Evolutionary conservation across 768 basidiomycete genomes (phyloP).

Genomic region (Hemileccinum rubropunctum): DNA sequence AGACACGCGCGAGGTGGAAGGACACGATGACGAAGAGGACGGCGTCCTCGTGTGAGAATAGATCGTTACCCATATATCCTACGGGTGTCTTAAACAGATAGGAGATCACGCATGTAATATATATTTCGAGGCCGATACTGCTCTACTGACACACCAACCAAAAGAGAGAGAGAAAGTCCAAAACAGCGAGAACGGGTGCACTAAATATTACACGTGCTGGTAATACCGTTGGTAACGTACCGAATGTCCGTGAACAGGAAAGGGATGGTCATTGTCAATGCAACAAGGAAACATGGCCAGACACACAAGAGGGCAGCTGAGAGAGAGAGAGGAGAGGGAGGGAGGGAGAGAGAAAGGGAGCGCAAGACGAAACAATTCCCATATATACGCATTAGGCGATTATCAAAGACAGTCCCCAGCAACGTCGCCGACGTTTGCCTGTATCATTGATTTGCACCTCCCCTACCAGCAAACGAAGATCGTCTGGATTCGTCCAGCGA

Average conservation of each 20-base stretch:
- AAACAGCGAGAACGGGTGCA: slow-evolving; percentile 17
- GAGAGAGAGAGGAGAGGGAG: not conserved
- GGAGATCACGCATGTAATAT: slow-evolving; percentile 14
- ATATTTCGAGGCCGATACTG: slow-evolving; percentile 18
- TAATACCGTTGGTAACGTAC: slow-evolving; percentile 25
- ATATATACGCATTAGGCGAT: slow-evolving; percentile 15
- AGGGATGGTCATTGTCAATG: slow-evolving; percentile 12
- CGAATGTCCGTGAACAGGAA: slow-evolving; percentile 12
- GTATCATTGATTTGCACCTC: slow-evolving; percentile 27
- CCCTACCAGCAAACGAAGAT: slow-evolving; percentile 27
- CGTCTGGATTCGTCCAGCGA: slow-evolving; percentile 31
- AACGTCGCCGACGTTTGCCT: not conserved
- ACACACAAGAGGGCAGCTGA: slow-evolving; percentile 1
- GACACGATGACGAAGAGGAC: slow-evolving; percentile 28
- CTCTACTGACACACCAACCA: slow-evolving; percentile 17
- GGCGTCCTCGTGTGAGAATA: slow-evolving; percentile 24
- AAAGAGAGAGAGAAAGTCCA: slow-evolving; percentile 12
- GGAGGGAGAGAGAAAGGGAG: not conserved
- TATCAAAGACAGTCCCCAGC: slow-evolving; percentile 10
- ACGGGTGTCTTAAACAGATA: not conserved
- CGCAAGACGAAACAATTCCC: not conserved
- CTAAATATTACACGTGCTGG: slow-evolving; percentile 29
- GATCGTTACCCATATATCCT: not conserved
- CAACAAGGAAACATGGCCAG: slow-evolving; percentile 10
- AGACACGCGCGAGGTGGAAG: slow-evolving; percentile 32